A percentile compares a stretch with the other conserved stretches of the same genome.
Evolutionary conservation across 257 asterid genomes (phyloP).

Genomic region (Cinchona pubescens): DNA sequence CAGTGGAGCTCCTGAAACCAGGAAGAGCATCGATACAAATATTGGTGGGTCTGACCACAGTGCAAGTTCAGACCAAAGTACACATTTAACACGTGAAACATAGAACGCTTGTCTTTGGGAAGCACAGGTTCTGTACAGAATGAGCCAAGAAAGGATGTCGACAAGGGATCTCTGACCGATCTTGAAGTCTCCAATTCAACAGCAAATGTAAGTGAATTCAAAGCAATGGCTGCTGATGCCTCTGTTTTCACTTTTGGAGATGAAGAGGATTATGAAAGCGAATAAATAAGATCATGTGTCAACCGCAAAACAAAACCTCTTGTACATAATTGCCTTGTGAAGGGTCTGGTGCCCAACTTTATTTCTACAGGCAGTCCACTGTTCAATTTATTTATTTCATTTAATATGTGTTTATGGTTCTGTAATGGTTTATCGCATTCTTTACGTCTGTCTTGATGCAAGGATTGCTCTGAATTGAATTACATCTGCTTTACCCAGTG

Average conservation of each 20-base stretch:
- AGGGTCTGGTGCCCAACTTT: not conserved
- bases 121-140: slow-evolving; percentile 29
- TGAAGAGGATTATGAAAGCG: slow-evolving; percentile 90
- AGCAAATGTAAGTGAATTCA: slow-evolving; percentile 78
- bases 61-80: slow-evolving; percentile 35
- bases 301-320: not conserved
- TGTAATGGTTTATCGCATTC: not conserved
- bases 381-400: slow-evolving; percentile 15
- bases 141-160: slow-evolving; percentile 46
- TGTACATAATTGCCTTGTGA: slow-evolving; percentile 9
- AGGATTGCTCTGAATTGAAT: not conserved
- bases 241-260: slow-evolving; percentile 93
- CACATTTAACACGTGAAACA: slow-evolving; percentile 44
- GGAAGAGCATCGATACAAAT: slow-evolving; percentile 22
- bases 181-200: slow-evolving; percentile 30
- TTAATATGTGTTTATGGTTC: not conserved
- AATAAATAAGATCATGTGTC: slow-evolving; percentile 26
- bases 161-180: slow-evolving; percentile 23
- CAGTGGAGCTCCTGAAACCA: slow-evolving; percentile 31
- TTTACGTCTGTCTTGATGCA: not conserved
- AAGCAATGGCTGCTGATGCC: slow-evolving; percentile 94
- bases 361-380: not conserved
- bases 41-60: slow-evolving; percentile 26
- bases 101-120: slow-evolving; percentile 53
- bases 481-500: not conserved